Percentiles rank a stretch among this genome's conserved stretches.
Evolutionary conservation across 768 basidiomycete genomes (phyloP).

Genomic region (Lentinus tigrinus): DNA sequence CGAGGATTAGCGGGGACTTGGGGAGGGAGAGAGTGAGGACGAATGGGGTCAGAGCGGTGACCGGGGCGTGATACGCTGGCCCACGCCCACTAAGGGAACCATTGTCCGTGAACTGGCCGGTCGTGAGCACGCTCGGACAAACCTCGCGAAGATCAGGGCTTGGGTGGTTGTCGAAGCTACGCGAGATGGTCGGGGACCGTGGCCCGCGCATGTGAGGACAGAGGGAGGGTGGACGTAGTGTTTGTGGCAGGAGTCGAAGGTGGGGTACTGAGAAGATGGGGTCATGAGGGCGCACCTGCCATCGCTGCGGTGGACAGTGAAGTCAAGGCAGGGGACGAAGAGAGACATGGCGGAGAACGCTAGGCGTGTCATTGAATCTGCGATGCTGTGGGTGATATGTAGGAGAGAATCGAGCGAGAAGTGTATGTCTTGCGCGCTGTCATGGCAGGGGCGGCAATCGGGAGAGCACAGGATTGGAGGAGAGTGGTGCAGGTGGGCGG

Average conservation of each 20-base stretch:
- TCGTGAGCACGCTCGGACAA: constrained; percentile 35
- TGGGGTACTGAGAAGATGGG: constrained; percentile 30
- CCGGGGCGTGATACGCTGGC: constrained; percentile 36
- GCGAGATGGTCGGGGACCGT: constrained; percentile 20
- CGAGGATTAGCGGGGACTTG: no score
- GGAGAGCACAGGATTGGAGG: constrained; percentile 3
- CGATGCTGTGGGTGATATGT: neutral
- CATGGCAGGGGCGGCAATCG: constrained; percentile 8
- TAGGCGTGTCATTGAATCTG: neutral
- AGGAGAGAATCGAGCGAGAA: neutral
- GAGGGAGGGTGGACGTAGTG: constrained; percentile 26
- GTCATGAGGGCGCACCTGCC: constrained; percentile 24
- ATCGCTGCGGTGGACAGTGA: constrained; percentile 8
- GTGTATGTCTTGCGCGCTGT: neutral
- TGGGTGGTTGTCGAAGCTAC: constrained; percentile 21
- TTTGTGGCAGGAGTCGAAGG: constrained; percentile 37
- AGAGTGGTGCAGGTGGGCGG: neutral
- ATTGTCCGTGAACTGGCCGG: constrained; percentile 46
- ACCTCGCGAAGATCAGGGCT: constrained; percentile 26
- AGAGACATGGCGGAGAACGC: constrained; percentile 1
- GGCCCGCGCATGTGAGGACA: constrained; percentile 22
- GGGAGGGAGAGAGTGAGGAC: neutral
- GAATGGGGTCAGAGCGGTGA: no score
- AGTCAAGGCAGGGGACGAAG: neutral
- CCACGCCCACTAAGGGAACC: no score